Evolutionary conservation across 768 basidiomycete species (phyloP).

Genomic region (Amanita pallidorosea): DNA sequence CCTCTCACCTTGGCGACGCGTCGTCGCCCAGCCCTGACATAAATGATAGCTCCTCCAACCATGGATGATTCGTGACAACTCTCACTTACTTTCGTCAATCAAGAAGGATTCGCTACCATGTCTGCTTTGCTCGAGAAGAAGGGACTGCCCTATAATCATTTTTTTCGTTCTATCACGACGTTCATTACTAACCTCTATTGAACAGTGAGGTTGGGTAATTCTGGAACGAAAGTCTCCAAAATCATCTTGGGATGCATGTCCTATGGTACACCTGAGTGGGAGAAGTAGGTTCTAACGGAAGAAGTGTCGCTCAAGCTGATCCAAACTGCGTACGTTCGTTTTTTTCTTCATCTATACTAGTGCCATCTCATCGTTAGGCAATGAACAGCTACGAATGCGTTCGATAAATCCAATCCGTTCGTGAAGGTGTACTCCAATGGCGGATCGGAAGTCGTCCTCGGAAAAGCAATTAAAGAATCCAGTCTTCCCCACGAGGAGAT

Average conservation of each 20-base stretch:
- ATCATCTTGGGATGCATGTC: too few species aligned
- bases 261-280: too few species aligned
- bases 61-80: too few species aligned
- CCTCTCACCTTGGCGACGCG: too few species aligned
- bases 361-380: background rate
- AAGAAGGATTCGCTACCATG: too few species aligned
- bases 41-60: too few species aligned
- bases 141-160: slow-evolving; percentile 15
- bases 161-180: background rate
- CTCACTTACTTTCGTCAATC: too few species aligned
- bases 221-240: slow-evolving; percentile 51
- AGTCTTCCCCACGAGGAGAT: slow-evolving; percentile 64
- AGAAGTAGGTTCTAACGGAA: slow-evolving; percentile 32
- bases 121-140: background rate
- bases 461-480: slow-evolving; percentile 59
- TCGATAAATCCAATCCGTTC: slow-evolving; percentile 25
- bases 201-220: slow-evolving; percentile 35
- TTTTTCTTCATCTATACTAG: background rate
- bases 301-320: slow-evolving; percentile 43
- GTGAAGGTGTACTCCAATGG: slow-evolving; percentile 60
- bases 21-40: slow-evolving; percentile 9
- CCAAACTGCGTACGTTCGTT: slow-evolving; percentile 29
- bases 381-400: slow-evolving; percentile 41
- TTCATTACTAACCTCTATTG: background rate
- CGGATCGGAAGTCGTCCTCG: slow-evolving; percentile 53